Conservation (phyloP, 306 rosid species). For the Inga leiocalycina region DNA sequence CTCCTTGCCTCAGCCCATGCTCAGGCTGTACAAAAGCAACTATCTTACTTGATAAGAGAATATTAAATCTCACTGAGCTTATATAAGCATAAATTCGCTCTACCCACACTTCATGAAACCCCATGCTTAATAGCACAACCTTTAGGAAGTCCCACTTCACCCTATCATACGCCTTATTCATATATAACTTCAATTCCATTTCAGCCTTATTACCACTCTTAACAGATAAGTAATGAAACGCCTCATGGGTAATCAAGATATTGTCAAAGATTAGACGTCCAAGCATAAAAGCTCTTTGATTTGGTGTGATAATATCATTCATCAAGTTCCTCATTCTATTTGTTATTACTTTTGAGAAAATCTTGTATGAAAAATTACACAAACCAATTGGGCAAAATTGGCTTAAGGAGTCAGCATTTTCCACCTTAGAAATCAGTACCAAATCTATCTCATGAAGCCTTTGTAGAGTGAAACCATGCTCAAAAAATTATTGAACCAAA, state of each 20-base stretch:
- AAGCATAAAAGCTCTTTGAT: neutral
- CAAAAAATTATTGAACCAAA: no score
- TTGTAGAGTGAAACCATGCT: no score
- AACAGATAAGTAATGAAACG: neutral
- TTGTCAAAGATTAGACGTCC: neutral
- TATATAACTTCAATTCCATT: neutral
- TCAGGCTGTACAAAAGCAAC: neutral
- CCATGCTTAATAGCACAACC: neutral
- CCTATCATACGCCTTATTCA: neutral
- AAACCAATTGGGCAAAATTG: neutral
- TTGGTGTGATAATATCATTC: accelerated
- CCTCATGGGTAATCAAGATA: neutral
- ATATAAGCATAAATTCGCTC: neutral
- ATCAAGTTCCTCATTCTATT: neutral
- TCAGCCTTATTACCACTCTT: neutral
- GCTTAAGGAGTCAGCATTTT: neutral
- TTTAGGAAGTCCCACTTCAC: neutral
- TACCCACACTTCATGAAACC: accelerated
- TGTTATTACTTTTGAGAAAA: neutral
- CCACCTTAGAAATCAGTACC: neutral
- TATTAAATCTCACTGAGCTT: neutral
- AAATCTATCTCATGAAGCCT: no score
- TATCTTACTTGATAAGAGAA: neutral
- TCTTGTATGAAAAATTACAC: no score
- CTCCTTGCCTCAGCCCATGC: neutral